These are phyloP conservation scores for Rhodocollybia butyracea DNA, from an alignment of 768 basidiomycete species.

Conservation along the genomic window DNA sequence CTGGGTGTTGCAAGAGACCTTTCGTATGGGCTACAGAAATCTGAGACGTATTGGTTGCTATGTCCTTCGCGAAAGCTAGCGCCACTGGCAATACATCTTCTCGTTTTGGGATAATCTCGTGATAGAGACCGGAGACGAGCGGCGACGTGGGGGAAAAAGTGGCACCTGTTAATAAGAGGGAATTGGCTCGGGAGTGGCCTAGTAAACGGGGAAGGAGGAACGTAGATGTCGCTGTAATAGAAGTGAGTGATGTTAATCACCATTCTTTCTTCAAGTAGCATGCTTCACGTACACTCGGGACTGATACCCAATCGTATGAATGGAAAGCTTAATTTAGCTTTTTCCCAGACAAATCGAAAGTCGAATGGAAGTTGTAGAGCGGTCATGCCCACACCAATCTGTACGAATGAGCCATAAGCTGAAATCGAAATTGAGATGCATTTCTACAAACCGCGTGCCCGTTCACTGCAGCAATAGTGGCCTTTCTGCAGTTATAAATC, in stretches of 20 bases:
- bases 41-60: slow-evolving; percentile 49
- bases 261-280: too few species aligned
- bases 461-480: slow-evolving; percentile 49
- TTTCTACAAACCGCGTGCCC: slow-evolving; percentile 40
- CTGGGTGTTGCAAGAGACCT: slow-evolving; percentile 48
- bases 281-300: slow-evolving; percentile 40
- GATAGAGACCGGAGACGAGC: slow-evolving; percentile 40
- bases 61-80: slow-evolving; percentile 47
- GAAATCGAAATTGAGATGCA: neutral
- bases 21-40: slow-evolving; percentile 50
- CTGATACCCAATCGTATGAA: slow-evolving; percentile 49
- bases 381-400: slow-evolving; percentile 49
- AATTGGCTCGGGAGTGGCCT: slow-evolving; percentile 47
- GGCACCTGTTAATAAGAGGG: slow-evolving; percentile 47
- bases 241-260: neutral
- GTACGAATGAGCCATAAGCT: neutral
- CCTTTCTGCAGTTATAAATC: slow-evolving; percentile 51
- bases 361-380: slow-evolving; percentile 50
- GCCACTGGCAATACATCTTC: slow-evolving; percentile 52
- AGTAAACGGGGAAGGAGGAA: slow-evolving; percentile 55
- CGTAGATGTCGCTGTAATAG: slow-evolving; percentile 30
- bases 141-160: slow-evolving; percentile 44
- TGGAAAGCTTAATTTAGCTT: slow-evolving; percentile 45
- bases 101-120: slow-evolving; percentile 43
- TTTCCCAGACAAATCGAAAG: slow-evolving; percentile 49